Percentiles rank a stretch among this genome's conserved stretches.
Conservation (phyloP, 495 filamentous ascomycete species). For the Cercophora scortea region DNA sequence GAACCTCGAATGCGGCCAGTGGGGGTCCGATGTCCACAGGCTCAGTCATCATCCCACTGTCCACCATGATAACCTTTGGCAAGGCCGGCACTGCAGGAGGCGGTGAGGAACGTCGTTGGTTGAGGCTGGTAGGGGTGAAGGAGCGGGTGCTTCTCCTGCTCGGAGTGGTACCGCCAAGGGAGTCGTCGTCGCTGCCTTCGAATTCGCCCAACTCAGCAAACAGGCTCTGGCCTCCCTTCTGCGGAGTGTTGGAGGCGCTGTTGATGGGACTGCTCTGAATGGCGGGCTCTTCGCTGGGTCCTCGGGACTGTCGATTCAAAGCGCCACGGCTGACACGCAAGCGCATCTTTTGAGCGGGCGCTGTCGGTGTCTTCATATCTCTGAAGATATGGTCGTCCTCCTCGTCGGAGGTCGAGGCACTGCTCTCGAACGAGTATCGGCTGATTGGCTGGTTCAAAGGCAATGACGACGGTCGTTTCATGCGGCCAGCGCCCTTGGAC, state of each 20-base stretch:
- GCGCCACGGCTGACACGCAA: slow-evolving; percentile 59
- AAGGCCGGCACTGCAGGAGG: slow-evolving; percentile 48
- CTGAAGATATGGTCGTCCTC: slow-evolving; percentile 52
- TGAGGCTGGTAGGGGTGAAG: slow-evolving; percentile 28
- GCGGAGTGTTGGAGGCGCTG: slow-evolving; percentile 43
- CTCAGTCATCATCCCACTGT: slow-evolving; percentile 85
- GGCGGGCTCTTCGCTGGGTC: slow-evolving; percentile 54
- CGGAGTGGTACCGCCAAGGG: slow-evolving; percentile 31
- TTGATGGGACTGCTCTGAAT: slow-evolving; percentile 47
- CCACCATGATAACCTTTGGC: slow-evolving; percentile 56
- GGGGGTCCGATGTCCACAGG: slow-evolving; percentile 33
- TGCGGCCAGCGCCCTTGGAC: slow-evolving; percentile 35
- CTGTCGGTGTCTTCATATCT: slow-evolving; percentile 50
- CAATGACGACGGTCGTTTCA: slow-evolving; percentile 25
- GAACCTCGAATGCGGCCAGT: background rate
- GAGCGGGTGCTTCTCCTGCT: slow-evolving; percentile 39
- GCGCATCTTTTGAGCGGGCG: slow-evolving; percentile 58
- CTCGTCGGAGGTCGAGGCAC: slow-evolving; percentile 80
- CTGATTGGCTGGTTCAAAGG: slow-evolving; percentile 31
- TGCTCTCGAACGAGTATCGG: slow-evolving; percentile 70
- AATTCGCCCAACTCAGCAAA: slow-evolving; percentile 84
- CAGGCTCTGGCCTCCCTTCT: slow-evolving; percentile 63
- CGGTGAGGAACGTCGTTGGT: slow-evolving; percentile 33
- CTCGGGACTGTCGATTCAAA: slow-evolving; percentile 50
- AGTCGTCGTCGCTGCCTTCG: slow-evolving; percentile 57